Evolutionary conservation across 352 stramenopile species (phyloP), one percentile per base, ranked within the genome.

Genomic region (Phytophthora vignae): DNA sequence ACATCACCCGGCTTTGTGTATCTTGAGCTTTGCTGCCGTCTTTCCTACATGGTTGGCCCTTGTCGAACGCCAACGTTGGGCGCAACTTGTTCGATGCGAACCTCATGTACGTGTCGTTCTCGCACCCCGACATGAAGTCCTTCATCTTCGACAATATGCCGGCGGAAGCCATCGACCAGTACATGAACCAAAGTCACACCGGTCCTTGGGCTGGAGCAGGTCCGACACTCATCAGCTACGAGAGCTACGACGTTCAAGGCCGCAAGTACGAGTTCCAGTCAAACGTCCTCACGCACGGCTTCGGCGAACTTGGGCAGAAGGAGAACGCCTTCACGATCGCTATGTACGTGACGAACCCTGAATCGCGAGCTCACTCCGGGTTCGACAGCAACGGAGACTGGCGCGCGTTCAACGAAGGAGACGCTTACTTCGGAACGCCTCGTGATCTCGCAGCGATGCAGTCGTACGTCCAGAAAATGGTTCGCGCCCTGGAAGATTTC

Each of bases 241-340:
- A 93, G 50, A 87, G 55, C 49, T 83, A 82, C 60, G 60, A 70
- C 9, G 77, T 90, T 4, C 72, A 82, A 56, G 76, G 73, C 12
- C 81, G 80, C 17, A 56, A 27, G n/a, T 92, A 88, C 69, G 78
- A 90, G 8, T 90, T 90, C 64, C 82, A 92, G 70, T 79, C 75
- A 0, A 90, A 85, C 0, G 73, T 84, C 4, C 71, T 85, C 31
- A 69, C 73, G 4, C 70, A 77, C 10, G 84, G 79, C 29, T 88
- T 90, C 21, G 71, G 67, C 7, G 56, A 74, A 5, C 67, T 73
- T 59, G 62, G 55, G 22, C 19, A 60, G 2, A 44, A 73, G 31
- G 21, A 61, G 2, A 74, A 88, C 17, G 64, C 79, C 3, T 82
- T 93, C 71, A 83, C 71, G 10, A 74, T 83, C 7, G 65, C 82